phyloP scores from a whole-genome alignment of 73 alveolate genomes.

The Paramecium tetraurelia region DNA sequence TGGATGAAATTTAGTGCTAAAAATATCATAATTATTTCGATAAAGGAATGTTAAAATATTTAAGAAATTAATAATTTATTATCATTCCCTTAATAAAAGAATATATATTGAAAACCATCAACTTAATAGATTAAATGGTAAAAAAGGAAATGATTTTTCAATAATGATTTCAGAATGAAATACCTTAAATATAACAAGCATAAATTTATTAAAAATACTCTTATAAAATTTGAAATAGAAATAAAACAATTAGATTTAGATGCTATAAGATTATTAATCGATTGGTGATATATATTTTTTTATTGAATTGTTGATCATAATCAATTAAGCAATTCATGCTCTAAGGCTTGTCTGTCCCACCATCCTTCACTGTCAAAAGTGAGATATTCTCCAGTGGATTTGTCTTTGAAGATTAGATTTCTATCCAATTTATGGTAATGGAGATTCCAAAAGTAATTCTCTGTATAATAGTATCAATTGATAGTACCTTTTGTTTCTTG shows the following conservation, averaged over 20 bases:
- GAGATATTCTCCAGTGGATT: constrained; percentile 54
- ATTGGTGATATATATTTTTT: not conserved
- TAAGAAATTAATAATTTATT: too few relatives aligned
- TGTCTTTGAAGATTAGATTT: constrained; percentile 53
- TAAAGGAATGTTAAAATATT: too few relatives aligned
- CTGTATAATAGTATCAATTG: not conserved
- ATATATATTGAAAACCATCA: not conserved
- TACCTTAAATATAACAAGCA: too few relatives aligned
- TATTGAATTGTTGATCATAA: not conserved
- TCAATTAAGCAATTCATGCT: constrained; percentile 60
- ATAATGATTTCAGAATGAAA: too few relatives aligned
- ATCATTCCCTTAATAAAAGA: not conserved
- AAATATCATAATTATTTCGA: too few relatives aligned
- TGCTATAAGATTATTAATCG: not conserved
- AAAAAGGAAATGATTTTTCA: too few relatives aligned
- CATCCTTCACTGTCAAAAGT: constrained; percentile 54
- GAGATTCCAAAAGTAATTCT: constrained; percentile 57
- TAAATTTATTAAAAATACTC: not conserved
- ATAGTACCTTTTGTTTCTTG: constrained; percentile 12
- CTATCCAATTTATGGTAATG: constrained; percentile 42
- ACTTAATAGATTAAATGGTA: not conserved
- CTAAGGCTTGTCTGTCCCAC: constrained; percentile 60
- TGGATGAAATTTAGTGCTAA: too few relatives aligned
- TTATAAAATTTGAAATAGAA: too few relatives aligned
- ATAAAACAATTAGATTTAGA: too few relatives aligned